Base-by-base conservation (phyloP, 441 rosid genomes). In the Manihot esculenta region DNA sequence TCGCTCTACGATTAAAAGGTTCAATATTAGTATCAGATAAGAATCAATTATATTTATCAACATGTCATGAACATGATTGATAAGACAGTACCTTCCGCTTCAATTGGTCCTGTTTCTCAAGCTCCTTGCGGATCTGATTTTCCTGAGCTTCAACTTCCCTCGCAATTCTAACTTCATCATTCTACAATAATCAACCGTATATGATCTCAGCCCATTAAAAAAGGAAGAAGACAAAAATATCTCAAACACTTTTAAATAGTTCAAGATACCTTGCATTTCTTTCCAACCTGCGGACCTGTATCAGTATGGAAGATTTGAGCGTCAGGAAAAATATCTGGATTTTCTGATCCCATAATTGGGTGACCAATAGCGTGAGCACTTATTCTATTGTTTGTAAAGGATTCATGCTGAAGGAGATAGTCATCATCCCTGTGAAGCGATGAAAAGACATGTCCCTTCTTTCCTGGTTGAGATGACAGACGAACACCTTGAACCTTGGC, bases 61-160 rank as follows among this genome's bases (percentile, higher is more conserved):
- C 33, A 60, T 69, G 11, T 47, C 33, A 50, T 55, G 7, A 38
- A 38, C 33, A 50, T 55, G 7, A 38, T 1, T 41, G 33, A 59
- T 48, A 58, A 69, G 50, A 72, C 17, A 63, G 57, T 70, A 90
- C 99, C 90, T 86, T 94, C 81, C 92, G 84, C 84, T 89, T 90
- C 83, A 84, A 73, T 59, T 67, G 78, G 72, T 93, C 96, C 68
- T 82, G 83, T 80, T 83, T 92, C 85, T 93, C 98, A 69, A 82
- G 83, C 84, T 96, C 99, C 82, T 86, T 94, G 49, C 81, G 90
- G 5, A 81, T 86, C 76, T 83, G 85, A 71, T 48, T 81, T 78
- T 92, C 96, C 74, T 84, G 80, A 20, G 82, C 79, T 82, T 93
- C 99, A 86, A 78, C 88, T 79, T 89, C 98, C 86, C 86, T 85